Evolutionary conservation across 2,329 filamentous ascomycete genomes (phyloP), one percentile per base, ranked within the genome.

Genomic region (Phaeophleospora eucalypticola): DNA sequence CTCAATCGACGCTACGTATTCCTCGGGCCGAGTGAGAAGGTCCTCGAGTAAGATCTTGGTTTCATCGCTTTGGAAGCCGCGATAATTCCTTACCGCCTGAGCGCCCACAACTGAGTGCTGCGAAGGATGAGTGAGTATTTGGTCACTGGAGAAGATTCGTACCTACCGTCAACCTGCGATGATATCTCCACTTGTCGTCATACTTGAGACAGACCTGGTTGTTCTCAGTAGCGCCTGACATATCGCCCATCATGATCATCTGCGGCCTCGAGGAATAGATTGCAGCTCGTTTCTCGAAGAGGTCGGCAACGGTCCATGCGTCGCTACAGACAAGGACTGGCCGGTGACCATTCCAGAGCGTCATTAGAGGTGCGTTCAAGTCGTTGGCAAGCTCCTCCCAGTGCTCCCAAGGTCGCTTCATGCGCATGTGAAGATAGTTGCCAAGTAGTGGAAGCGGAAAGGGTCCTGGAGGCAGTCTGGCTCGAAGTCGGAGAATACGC

Each of bases 211-310:
- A 48, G 4, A 51, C 48, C 35, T 56, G 53, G 34, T 50, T 49
- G 8, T 36, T 15, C 12, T 49, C 33, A n/a, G 42, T 38, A 53
- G 58, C 18, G 60, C 62, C 71, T 29, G 70, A 64, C 20, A 73
- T 67, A 52, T 73, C 70, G 16, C 69, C 69, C 67, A 73, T 70
- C 69, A 67, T 29, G 4, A 74, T 69, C 60, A 72, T 71, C 20
- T 69, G 63, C 6, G 71, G 71, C 12, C 62, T 50, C 8, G 58
- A 61, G 2, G 63, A 60, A 45, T 64, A 67, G 40, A 65, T 64
- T 8, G 51, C 54, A 4, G 63, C 60, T 8, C 64, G 56, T 46
- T 65, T 66, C 43, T 67, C 62, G 19, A 66, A 50, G 21, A 66
- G 43, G 19, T 66, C 64, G 14, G 51, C 59, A 4, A 62, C 58